Evolutionary conservation across 164 flowering plant species (phyloP).

Genomic region (Saururus chinensis): DNA sequence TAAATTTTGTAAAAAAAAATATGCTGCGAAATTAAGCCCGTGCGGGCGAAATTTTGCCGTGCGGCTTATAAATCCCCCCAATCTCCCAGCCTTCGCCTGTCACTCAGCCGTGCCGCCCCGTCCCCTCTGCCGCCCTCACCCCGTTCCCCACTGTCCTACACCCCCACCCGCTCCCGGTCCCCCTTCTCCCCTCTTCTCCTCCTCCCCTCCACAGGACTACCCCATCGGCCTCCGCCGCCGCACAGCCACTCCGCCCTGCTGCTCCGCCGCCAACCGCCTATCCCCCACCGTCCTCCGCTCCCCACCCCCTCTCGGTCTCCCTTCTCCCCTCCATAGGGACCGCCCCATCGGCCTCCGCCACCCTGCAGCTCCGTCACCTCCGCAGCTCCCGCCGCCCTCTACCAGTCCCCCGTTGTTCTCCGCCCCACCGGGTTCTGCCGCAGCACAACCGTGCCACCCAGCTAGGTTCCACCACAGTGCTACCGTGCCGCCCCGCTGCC

Average conservation of each 20-base stretch:
- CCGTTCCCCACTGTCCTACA: slow-evolving; percentile 52
- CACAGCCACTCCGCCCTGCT: too few relatives aligned
- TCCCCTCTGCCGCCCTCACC: slow-evolving; percentile 47
- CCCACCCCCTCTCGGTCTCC: too few relatives aligned
- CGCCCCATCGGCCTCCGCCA: too few relatives aligned
- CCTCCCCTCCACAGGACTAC: slow-evolving; percentile 72
- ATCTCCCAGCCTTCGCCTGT: slow-evolving; percentile 80
- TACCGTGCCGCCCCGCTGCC: too few relatives aligned
- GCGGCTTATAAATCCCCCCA: slow-evolving; percentile 87
- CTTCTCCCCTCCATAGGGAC: too few relatives aligned
- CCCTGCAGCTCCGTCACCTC: slow-evolving; percentile 66
- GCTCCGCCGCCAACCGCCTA: slow-evolving; percentile 38
- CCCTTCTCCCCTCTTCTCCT: slow-evolving; percentile 62
- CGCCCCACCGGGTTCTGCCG: slow-evolving; percentile 19
- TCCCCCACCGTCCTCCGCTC: too few relatives aligned
- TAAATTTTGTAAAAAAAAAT: too few relatives aligned
- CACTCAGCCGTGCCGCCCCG: slow-evolving; percentile 55
- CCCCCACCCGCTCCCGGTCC: slow-evolving; percentile 34
- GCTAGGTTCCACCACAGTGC: neutral
- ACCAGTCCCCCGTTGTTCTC: slow-evolving; percentile 54
- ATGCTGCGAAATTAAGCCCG: too few relatives aligned
- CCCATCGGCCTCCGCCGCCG: too few relatives aligned
- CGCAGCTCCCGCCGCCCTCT: slow-evolving; percentile 41
- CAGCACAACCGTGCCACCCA: slow-evolving; percentile 40
- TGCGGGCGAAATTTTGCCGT: slow-evolving; percentile 23